Percentiles rank a stretch among this genome's conserved stretches.
Evolutionary conservation across 2,329 filamentous ascomycete genomes (phyloP).

Genomic region (Dactylellina drechsleri): DNA sequence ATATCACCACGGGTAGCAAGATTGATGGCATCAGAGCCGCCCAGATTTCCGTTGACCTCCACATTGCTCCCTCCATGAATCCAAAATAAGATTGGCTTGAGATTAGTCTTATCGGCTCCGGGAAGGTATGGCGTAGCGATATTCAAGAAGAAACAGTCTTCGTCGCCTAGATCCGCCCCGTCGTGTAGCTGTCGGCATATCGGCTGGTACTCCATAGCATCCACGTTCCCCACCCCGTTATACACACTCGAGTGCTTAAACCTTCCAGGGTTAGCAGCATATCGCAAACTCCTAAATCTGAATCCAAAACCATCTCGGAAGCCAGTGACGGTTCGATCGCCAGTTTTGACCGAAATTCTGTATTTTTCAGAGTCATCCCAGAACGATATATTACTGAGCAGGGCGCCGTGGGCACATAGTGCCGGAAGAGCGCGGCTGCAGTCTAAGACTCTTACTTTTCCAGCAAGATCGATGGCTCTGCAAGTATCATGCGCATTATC

Average conservation of each 20-base stretch:
- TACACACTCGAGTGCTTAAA: slow-evolving; percentile 64
- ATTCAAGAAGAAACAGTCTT: slow-evolving; percentile 66
- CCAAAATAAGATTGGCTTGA: slow-evolving; percentile 41
- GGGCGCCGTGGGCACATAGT: slow-evolving; percentile 64
- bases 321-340: slow-evolving; percentile 60
- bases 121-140: slow-evolving; percentile 60
- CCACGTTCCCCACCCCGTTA: slow-evolving; percentile 60
- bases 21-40: slow-evolving; percentile 57
- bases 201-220: slow-evolving; percentile 61
- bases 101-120: slow-evolving; percentile 52
- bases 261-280: slow-evolving; percentile 63
- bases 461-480: slow-evolving; percentile 59
- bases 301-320: slow-evolving; percentile 65
- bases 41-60: slow-evolving; percentile 60
- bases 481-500: slow-evolving; percentile 48
- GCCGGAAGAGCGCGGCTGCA: slow-evolving; percentile 59
- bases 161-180: slow-evolving; percentile 60
- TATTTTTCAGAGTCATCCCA: slow-evolving; percentile 61
- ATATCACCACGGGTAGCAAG: slow-evolving; percentile 33
- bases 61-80: slow-evolving; percentile 40
- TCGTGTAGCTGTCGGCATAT: slow-evolving; percentile 62
- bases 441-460: slow-evolving; percentile 56
- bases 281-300: slow-evolving; percentile 66
- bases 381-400: slow-evolving; percentile 61
- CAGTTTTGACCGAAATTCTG: slow-evolving; percentile 62